These are phyloP conservation scores for Kodamaea derodonti DNA, from an alignment of 1,139 yeast genomes.

Conservation along the genomic window DNA sequence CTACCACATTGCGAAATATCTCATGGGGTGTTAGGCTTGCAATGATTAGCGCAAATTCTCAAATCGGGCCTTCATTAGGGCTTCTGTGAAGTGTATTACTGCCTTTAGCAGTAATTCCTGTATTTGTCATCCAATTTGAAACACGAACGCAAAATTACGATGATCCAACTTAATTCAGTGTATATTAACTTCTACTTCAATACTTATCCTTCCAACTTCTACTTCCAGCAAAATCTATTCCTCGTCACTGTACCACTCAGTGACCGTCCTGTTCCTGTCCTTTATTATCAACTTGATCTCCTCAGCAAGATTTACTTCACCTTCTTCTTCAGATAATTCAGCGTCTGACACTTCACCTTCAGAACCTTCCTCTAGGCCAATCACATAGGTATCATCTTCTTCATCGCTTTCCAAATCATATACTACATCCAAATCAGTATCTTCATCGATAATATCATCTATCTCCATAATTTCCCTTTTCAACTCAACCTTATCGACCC, in stretches of 20 bases:
- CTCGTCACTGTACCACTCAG: constrained; percentile 5
- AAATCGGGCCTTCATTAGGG: too few species aligned
- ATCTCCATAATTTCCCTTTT: constrained; percentile 12
- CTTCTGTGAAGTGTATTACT: too few species aligned
- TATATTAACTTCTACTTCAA: too few species aligned
- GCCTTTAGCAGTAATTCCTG: too few species aligned
- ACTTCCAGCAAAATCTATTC: too few species aligned
- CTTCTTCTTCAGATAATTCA: constrained; percentile 7
- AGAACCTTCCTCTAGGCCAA: constrained; percentile 11
- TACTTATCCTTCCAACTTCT: too few species aligned
- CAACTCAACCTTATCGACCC: constrained; percentile 20
- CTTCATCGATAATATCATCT: constrained; percentile 13
- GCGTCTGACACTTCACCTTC: constrained; percentile 7
- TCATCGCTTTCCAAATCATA: constrained; percentile 17
- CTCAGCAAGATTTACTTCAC: constrained; percentile 13
- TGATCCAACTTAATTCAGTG: too few species aligned
- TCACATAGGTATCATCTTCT: constrained; percentile 25
- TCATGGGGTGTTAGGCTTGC: too few species aligned
- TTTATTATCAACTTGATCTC: constrained; percentile 6
- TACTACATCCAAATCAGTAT: constrained; percentile 8
- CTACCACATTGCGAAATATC: too few species aligned
- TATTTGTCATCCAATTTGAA: too few species aligned
- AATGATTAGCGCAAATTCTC: too few species aligned
- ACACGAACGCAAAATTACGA: too few species aligned
- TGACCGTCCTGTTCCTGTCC: constrained; percentile 4